A percentile compares a stretch with the other conserved stretches of the same genome.
Evolutionary conservation across 1,139 yeast genomes (phyloP).

Genomic region (Scheffersomyces quercinus): DNA sequence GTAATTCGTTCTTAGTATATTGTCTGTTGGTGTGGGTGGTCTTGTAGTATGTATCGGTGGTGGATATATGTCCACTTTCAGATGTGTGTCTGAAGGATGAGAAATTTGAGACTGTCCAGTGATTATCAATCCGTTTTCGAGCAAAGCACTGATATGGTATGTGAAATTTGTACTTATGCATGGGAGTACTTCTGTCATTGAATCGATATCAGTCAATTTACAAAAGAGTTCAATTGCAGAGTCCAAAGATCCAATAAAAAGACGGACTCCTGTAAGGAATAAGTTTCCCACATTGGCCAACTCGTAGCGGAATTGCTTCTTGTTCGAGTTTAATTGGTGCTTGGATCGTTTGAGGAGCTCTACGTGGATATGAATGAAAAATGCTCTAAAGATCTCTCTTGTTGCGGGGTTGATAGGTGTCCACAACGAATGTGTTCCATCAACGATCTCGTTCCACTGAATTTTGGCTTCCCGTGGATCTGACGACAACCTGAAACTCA

Average conservation of each 20-base stretch:
- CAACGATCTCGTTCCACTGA: slow-evolving; percentile 80
- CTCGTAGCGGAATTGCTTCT: slow-evolving; percentile 65
- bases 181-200: slow-evolving; percentile 63
- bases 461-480: slow-evolving; percentile 55
- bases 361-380: slow-evolving; percentile 74
- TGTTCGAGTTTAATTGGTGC: slow-evolving; percentile 38
- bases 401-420: slow-evolving; percentile 56
- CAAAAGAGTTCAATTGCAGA: slow-evolving; percentile 77
- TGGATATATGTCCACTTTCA: slow-evolving; percentile 26
- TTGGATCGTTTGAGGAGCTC: slow-evolving; percentile 73
- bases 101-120: slow-evolving; percentile 96
- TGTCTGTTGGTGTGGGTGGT: slow-evolving; percentile 37
- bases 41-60: slow-evolving; percentile 40
- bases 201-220: slow-evolving; percentile 64
- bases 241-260: slow-evolving; percentile 82
- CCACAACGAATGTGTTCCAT: slow-evolving; percentile 80
- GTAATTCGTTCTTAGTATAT: slow-evolving; percentile 13
- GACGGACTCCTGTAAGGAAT: slow-evolving; percentile 76
- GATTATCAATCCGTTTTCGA: slow-evolving; percentile 69
- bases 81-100: slow-evolving; percentile 57
- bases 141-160: slow-evolving; percentile 79
- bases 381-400: slow-evolving; percentile 74
- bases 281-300: slow-evolving; percentile 85
- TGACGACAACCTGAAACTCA: slow-evolving; percentile 62
- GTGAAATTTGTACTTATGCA: slow-evolving; percentile 83